These are phyloP conservation scores for Claviceps sp. DNA, from an alignment of 2,329 filamentous ascomycete species.

Conservation along the genomic window DNA sequence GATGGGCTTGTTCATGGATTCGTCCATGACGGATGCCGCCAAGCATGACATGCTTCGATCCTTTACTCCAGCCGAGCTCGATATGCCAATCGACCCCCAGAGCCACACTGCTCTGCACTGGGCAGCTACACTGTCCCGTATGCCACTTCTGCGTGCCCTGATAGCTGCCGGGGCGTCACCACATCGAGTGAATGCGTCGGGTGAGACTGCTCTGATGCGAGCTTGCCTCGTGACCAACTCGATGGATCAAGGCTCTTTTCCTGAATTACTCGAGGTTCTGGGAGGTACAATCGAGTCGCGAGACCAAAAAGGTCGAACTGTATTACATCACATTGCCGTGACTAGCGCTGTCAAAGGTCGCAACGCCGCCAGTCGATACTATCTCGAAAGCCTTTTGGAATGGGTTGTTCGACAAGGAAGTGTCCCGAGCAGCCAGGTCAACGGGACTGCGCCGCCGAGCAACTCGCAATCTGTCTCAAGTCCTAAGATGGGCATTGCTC, in stretches of 20 bases:
- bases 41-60: slow-evolving; percentile 66
- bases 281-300: slow-evolving; percentile 82
- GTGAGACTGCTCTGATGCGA: slow-evolving; percentile 86
- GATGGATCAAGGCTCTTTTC: slow-evolving; percentile 79
- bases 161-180: slow-evolving; percentile 78
- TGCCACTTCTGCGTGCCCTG: slow-evolving; percentile 67
- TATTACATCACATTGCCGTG: slow-evolving; percentile 90
- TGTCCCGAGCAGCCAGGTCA: slow-evolving; percentile 38
- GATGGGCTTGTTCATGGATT: slow-evolving; percentile 71
- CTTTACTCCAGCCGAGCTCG: slow-evolving; percentile 67
- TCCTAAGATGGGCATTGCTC: slow-evolving; percentile 70
- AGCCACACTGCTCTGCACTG: slow-evolving; percentile 88
- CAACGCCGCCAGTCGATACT: slow-evolving; percentile 84
- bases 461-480: slow-evolving; percentile 26
- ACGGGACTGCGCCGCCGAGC: slow-evolving; percentile 19
- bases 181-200: slow-evolving; percentile 73
- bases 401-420: slow-evolving; percentile 84
- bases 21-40: slow-evolving; percentile 53
- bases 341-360: slow-evolving; percentile 92
- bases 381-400: slow-evolving; percentile 84
- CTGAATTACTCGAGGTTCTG: slow-evolving; percentile 77
- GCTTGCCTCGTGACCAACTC: slow-evolving; percentile 91
- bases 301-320: slow-evolving; percentile 79
- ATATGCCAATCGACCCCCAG: slow-evolving; percentile 82
- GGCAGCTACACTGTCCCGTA: slow-evolving; percentile 84